Evolutionary conservation across 2,329 filamentous ascomycete genomes (phyloP), one percentile per base, ranked within the genome.

Genomic region (Alternaria sp.): DNA sequence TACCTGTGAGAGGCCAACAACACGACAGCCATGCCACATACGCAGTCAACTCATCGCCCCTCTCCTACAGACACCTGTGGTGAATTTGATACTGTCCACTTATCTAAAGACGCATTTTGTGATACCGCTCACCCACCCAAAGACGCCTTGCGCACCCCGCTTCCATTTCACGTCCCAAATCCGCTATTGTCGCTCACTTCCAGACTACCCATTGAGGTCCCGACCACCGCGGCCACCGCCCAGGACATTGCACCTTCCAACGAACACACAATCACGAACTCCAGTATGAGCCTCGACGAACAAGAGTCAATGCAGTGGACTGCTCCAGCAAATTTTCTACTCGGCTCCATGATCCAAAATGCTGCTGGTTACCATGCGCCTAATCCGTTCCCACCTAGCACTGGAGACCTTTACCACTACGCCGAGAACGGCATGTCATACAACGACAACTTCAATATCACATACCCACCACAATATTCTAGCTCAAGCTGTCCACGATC

Each of bases 1-100:
- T 60, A 26, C 67, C 64, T 52, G 66, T 67, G 60, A 67, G 62
- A 65, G 57, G 41, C 36, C 67, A 66, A 68, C 72, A 72, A 62
- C 71, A 66, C 68, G 71, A 68, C 64, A 57, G 62, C 61, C 39
- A 78, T 77, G 77, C 66, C 67, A 67, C 71, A 67, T 59, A 64
- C 69, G 51, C 66, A 67, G 54, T 73, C 75, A 63, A 68, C 71
- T 61, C 69, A 62, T 55, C 68, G 60, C 44, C 46, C 67, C n/a
- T 59, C 62, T 38, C 61, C 72, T 51, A 58, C 62, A 49, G 70
- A 74, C 54, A 51, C 68, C 30, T 59, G 69, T 63, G 60, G 43
- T 18, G 56, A 55, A 47, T 54, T 71, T 58, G 61, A 65, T 54
- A 51, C 58, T 58, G 55, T 58, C 53, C 62, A 62, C 54, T 55